Conservation (phyloP, 257 asterid genomes). For the Solanum boliviense region DNA sequence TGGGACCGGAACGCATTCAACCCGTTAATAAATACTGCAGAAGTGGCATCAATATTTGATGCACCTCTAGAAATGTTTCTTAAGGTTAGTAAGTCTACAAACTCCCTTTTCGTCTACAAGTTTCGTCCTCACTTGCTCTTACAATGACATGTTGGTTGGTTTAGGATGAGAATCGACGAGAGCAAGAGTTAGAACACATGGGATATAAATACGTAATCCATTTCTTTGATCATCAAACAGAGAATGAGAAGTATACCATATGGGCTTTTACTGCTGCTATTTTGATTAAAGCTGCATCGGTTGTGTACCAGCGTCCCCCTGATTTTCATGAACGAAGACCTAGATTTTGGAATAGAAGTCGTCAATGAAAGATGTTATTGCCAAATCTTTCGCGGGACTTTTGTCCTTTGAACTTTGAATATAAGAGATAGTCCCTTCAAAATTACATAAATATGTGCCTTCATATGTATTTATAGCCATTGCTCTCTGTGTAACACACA, state of each 20-base stretch:
- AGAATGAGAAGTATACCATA: constrained; percentile 29
- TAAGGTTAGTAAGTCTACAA: constrained; percentile 27
- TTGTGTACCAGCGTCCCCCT: constrained; percentile 45
- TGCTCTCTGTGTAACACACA: background rate
- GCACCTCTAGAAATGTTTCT: constrained; percentile 84
- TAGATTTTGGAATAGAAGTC: constrained; percentile 47
- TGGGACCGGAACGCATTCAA: constrained; percentile 35
- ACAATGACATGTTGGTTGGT: background rate
- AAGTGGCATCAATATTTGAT: constrained; percentile 65
- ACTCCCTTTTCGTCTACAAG: background rate
- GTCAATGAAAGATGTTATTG: constrained; percentile 13
- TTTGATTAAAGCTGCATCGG: constrained; percentile 50
- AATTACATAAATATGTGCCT: background rate
- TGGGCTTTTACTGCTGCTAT: constrained; percentile 94
- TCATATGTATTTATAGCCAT: background rate
- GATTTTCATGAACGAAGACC: constrained; percentile 52
- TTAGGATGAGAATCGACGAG: constrained; percentile 63
- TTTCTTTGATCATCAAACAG: constrained; percentile 50
- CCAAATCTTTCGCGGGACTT: background rate
- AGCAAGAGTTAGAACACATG: constrained; percentile 47
- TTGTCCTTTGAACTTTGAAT: background rate
- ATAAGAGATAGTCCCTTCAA: background rate
- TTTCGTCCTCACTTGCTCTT: background rate
- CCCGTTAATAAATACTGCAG: constrained; percentile 46
- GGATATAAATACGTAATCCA: constrained; percentile 52